A percentile compares a stretch with the other conserved stretches of the same genome.
phyloP scores from a whole-genome alignment of 2,329 filamentous ascomycete genomes.

The Aulographum hederae region DNA sequence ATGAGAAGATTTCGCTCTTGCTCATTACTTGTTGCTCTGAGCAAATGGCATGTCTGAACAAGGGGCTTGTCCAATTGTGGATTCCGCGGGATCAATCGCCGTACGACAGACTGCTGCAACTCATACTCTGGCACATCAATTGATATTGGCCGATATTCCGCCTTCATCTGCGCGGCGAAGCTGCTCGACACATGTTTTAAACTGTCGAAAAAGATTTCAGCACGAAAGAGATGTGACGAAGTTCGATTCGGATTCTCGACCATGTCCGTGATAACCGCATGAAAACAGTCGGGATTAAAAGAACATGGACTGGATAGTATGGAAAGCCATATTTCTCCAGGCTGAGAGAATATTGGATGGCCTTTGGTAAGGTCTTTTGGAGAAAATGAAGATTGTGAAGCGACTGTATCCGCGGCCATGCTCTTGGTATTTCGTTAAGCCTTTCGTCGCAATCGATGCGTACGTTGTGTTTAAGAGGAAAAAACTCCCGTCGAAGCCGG shows the following conservation, averaged over 20 bases:
- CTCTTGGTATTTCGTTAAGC: background rate
- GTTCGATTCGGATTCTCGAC: slow-evolving; percentile 67
- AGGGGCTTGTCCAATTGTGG: slow-evolving; percentile 54
- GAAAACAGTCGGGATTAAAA: slow-evolving; percentile 46
- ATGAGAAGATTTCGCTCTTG: slow-evolving; percentile 40
- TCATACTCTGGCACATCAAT: slow-evolving; percentile 16
- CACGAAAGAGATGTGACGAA: slow-evolving; percentile 58
- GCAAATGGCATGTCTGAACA: slow-evolving; percentile 69
- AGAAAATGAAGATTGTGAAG: slow-evolving; percentile 12
- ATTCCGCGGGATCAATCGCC: slow-evolving; percentile 69
- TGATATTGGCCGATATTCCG: slow-evolving; percentile 17
- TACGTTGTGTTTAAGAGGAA: no score
- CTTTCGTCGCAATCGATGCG: no score
- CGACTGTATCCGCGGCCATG: slow-evolving; percentile 3
- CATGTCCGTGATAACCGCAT: slow-evolving; percentile 52
- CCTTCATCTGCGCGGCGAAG: slow-evolving; percentile 29
- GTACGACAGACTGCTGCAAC: slow-evolving; percentile 47
- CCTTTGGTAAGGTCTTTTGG: slow-evolving; percentile 14
- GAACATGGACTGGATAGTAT: slow-evolving; percentile 30
- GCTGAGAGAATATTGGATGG: slow-evolving; percentile 9
- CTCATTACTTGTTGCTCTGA: slow-evolving; percentile 18
- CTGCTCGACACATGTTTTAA: slow-evolving; percentile 21
- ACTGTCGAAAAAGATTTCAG: slow-evolving; percentile 49
- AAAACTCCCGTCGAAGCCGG: no score
- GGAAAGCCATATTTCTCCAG: slow-evolving; percentile 17